These are phyloP conservation scores for Extremus antarcticus DNA, from an alignment of 495 filamentous ascomycete species.

Conservation along the genomic window DNA sequence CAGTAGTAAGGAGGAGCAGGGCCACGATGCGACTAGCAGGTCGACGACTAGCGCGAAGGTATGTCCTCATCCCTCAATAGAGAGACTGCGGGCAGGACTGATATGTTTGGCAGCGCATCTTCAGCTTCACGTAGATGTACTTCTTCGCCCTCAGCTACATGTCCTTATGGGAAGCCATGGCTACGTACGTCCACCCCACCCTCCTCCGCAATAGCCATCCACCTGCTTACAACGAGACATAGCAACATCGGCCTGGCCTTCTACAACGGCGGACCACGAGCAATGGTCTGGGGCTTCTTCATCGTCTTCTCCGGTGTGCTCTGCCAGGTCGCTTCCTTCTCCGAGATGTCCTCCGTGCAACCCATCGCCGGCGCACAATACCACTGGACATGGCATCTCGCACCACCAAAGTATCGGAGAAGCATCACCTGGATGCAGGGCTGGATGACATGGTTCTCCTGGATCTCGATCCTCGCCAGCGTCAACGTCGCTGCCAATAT, in stretches of 20 bases:
- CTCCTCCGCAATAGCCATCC: too few relatives aligned
- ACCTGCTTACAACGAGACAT: not conserved
- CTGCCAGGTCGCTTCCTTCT: constrained; percentile 4
- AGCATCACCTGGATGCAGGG: constrained; percentile 34
- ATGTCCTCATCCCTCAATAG: not conserved
- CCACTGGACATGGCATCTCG: constrained; percentile 12
- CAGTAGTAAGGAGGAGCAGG: not conserved
- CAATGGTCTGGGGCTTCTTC: constrained; percentile 8
- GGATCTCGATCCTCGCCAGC: constrained; percentile 19
- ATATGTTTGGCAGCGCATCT: not conserved
- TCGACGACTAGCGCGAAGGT: not conserved
- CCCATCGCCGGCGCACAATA: constrained; percentile 17
- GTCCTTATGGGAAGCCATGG: not conserved
- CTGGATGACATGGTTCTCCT: constrained; percentile 37
- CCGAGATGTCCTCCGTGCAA: constrained; percentile 17
- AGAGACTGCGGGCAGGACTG: not conserved
- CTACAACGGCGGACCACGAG: constrained; percentile 3
- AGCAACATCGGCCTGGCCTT: constrained; percentile 1
- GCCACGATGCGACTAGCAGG: not conserved
- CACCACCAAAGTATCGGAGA: constrained; percentile 25
- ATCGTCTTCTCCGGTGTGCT: constrained; percentile 1
- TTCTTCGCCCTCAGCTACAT: constrained; percentile 4
- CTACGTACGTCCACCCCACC: not conserved
- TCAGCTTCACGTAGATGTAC: constrained; percentile 2
- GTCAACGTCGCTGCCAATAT: constrained; percentile 33